Conservation (phyloP, 495 filamentous ascomycete species). For the Lophium mytilinum region DNA sequence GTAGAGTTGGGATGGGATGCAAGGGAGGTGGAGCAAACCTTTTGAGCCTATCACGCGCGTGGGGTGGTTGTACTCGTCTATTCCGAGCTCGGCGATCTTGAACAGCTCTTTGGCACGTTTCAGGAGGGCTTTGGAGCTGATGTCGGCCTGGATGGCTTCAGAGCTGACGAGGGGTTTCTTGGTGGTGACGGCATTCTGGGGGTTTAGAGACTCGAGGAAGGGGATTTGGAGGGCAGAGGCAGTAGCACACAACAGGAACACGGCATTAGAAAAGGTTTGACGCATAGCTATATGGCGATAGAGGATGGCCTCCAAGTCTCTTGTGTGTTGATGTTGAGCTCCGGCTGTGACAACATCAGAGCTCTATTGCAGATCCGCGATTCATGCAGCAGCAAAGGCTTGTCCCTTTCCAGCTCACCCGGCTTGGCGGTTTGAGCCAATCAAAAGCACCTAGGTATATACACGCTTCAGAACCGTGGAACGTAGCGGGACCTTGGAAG, state of each 20-base stretch:
- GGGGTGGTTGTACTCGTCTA: conserved; percentile 51
- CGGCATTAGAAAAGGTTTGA: too few species aligned
- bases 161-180: conserved; percentile 39
- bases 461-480: too few species aligned
- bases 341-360: too few species aligned
- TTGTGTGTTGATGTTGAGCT: too few species aligned
- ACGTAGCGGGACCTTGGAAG: too few species aligned
- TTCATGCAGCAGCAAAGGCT: too few species aligned
- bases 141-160: conserved; percentile 44
- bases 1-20: not conserved
- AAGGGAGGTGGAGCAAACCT: conserved; percentile 35
- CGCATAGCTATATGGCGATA: too few species aligned
- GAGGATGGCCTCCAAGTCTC: too few species aligned
- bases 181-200: not conserved
- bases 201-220: not conserved
- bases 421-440: too few species aligned
- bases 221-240: not conserved
- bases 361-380: too few species aligned
- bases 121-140: conserved; percentile 45
- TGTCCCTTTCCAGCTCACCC: too few species aligned
- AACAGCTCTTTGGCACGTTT: conserved; percentile 48
- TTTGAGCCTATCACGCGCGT: conserved; percentile 57
- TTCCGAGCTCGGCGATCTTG: conserved; percentile 44
- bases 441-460: too few species aligned
- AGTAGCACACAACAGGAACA: not conserved